A percentile compares a stretch with the other conserved stretches of the same genome.
Conservation (phyloP, 805 yeast species). For the Diddensiella santjacobensis region DNA sequence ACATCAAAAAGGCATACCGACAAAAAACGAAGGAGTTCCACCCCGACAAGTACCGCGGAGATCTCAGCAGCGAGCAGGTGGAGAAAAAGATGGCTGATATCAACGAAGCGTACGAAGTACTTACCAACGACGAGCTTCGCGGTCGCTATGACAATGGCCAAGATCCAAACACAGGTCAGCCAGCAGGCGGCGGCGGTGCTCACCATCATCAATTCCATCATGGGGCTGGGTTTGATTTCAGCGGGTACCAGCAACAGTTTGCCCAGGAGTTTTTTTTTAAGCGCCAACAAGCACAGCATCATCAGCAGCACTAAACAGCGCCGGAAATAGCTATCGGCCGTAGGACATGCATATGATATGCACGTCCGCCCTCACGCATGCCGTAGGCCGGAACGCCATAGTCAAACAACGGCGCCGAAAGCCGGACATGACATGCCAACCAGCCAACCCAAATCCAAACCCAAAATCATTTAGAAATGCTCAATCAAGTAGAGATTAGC, state of each 20-base stretch:
- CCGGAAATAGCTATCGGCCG: no score
- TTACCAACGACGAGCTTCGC: slow-evolving; percentile 62
- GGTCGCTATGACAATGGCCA: slow-evolving; percentile 54
- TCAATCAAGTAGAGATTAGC: no score
- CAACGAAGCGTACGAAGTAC: slow-evolving; percentile 86
- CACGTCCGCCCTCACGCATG: no score
- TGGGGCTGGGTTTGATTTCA: slow-evolving; percentile 14
- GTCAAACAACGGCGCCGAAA: no score
- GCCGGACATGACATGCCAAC: no score
- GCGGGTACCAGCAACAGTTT: slow-evolving; percentile 14
- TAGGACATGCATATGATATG: no score
- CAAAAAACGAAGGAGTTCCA: slow-evolving; percentile 75
- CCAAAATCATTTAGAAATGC: no score
- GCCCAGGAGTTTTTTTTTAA: slow-evolving; percentile 1
- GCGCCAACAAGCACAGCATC: not conserved
- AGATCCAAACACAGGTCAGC: slow-evolving; percentile 45
- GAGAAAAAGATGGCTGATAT: slow-evolving; percentile 87
- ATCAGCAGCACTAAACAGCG: no score
- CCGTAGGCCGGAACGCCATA: no score
- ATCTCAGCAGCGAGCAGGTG: slow-evolving; percentile 60
- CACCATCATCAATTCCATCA: slow-evolving; percentile 1
- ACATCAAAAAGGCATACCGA: slow-evolving; percentile 78
- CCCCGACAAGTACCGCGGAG: slow-evolving; percentile 85
- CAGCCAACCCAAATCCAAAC: no score
- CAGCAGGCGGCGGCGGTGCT: not conserved